Evolutionary conservation across 179 eudicot species (phyloP).

Genomic region (Camellia oleifera): DNA sequence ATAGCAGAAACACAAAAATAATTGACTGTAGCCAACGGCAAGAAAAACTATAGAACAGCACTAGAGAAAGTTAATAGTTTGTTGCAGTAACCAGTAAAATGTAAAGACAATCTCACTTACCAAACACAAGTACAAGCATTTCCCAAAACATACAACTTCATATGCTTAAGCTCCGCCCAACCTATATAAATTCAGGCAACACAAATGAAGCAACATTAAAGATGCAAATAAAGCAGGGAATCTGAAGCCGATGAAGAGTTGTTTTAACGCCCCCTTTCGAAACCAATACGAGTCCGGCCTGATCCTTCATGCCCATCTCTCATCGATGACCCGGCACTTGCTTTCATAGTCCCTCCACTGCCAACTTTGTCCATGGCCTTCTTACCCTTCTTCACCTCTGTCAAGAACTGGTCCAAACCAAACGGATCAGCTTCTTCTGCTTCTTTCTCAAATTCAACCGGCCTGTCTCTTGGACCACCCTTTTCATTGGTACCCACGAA

Average conservation of each 20-base stretch:
- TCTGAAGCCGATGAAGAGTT: background rate
- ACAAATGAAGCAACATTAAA: too few species aligned
- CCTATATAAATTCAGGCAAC: background rate
- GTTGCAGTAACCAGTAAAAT: background rate
- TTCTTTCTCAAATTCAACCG: constrained; percentile 74
- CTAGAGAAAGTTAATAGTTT: background rate
- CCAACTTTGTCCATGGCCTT: constrained; percentile 60
- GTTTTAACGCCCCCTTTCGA: constrained; percentile 37
- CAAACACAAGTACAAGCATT: background rate
- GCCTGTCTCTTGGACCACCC: constrained; percentile 62
- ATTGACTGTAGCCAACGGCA: too few species aligned
- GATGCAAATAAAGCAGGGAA: background rate
- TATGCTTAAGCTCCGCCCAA: background rate
- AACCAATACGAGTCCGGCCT: constrained; percentile 46
- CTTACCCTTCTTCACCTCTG: constrained; percentile 67
- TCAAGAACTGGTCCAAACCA: constrained; percentile 72
- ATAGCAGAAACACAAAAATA: too few species aligned
- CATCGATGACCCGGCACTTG: constrained; percentile 53
- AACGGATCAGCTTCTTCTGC: constrained; percentile 84
- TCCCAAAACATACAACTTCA: background rate
- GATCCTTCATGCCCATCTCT: constrained; percentile 54
- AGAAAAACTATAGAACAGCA: background rate
- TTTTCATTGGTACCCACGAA: constrained; percentile 69
- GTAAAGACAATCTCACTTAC: background rate
- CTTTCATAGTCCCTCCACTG: constrained; percentile 68